Base-by-base conservation (phyloP, 257 asterid species). In the Gentiana macrophylla region DNA sequence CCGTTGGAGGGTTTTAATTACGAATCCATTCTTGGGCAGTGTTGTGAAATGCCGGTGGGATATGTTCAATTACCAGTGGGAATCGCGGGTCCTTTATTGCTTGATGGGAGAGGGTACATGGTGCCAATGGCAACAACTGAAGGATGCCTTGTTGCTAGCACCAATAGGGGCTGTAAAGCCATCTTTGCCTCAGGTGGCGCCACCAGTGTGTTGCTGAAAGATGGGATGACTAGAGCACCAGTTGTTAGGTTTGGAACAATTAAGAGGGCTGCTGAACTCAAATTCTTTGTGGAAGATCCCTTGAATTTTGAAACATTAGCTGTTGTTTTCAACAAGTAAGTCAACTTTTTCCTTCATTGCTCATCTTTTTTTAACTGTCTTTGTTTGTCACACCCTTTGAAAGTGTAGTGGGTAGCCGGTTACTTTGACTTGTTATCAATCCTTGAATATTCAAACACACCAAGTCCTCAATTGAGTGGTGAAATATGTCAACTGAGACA, bases 31-130 rank as follows among this genome's bases (percentile, higher is more conserved):
- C 60, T 80, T 45, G 87, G 87, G 4, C 87, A 80, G 71, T 80
- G 87, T 55, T 80, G 87, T 57, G 87, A 80, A 72, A 77, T 80
- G 87, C 87, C 87, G 1, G 76, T 80, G n/a, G 87, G 87, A 36
- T 80, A 74, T 59, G 78, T 80, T 6, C 87, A 80, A 52, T 62
- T 80, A 34, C 87, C 87, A 3, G 87, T 80, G 41, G 87, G 87
- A 32, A 72, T 80, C n/a, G 87, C 78, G 2, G 87, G 87, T 38
- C 87, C 87, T 32, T 49, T 80, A 75, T 50, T 72, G 65, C 82
- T 80, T 34, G 77, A 80, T 49, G 87, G 87, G 34, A 64, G 72
- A 36, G 84, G 77, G 44, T 80, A 62, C 57, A 70, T 62, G 53
- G 82, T 80, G 37, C 87, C 87, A 6, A 80, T 80, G 87, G 84